Percentiles rank a stretch among this genome's conserved stretches.
phyloP scores from a whole-genome alignment of 192 early-diverging fungal species.

The Allomyces arbusculus region DNA sequence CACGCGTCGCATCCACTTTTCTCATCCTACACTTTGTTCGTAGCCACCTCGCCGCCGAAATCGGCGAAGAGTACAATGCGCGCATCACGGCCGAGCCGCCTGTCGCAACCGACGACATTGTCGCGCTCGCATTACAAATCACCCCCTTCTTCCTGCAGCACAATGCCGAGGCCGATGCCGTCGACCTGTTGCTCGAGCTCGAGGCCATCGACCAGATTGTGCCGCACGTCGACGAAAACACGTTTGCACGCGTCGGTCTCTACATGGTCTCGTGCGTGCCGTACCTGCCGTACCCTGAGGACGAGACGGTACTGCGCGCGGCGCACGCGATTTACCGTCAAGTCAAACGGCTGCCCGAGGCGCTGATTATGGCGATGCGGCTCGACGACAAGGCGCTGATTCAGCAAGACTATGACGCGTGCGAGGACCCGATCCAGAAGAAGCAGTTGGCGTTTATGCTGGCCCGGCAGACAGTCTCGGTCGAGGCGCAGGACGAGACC shows the following conservation, averaged over 20 bases:
- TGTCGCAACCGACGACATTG: slow-evolving; percentile 36
- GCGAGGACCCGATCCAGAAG: slow-evolving; percentile 61
- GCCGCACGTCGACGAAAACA: slow-evolving; percentile 75
- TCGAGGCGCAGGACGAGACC: slow-evolving; percentile 64
- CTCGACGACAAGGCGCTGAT: slow-evolving; percentile 65
- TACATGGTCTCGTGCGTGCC: slow-evolving; percentile 64
- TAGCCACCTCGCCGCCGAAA: slow-evolving; percentile 75
- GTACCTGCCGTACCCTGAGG: slow-evolving; percentile 82
- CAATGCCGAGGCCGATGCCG: slow-evolving; percentile 95
- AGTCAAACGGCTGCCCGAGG: slow-evolving; percentile 57
- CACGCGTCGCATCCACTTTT: too few species aligned
- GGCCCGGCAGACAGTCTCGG: slow-evolving; percentile 64
- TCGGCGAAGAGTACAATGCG: slow-evolving; percentile 59
- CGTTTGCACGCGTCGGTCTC: slow-evolving; percentile 78
- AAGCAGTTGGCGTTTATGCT: slow-evolving; percentile 92
- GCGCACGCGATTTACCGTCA: slow-evolving; percentile 80
- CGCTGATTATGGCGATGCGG: slow-evolving; percentile 66
- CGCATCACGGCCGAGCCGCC: slow-evolving; percentile 38
- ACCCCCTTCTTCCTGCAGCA: slow-evolving; percentile 91
- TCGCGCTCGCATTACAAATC: slow-evolving; percentile 56
- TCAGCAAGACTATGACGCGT: slow-evolving; percentile 65
- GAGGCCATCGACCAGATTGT: slow-evolving; percentile 61
- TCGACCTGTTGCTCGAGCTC: slow-evolving; percentile 82
- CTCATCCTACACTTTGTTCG: too few species aligned
- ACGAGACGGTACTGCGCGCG: slow-evolving; percentile 58